These are phyloP conservation scores for Gilbertella persicaria DNA, from an alignment of 371 early-diverging fungal species.

Conservation along the genomic window DNA sequence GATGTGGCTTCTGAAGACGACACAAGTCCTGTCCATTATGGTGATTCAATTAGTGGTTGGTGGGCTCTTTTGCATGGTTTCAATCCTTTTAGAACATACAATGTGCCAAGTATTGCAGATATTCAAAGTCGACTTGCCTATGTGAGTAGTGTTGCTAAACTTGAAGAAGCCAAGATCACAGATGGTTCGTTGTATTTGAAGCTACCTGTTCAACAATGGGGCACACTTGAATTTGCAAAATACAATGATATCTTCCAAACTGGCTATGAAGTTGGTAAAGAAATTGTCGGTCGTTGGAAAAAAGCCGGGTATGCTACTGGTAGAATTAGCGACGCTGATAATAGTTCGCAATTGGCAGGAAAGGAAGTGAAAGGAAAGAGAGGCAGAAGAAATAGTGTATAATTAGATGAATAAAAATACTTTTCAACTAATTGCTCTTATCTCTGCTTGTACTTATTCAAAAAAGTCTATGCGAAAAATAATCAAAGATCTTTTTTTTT, in stretches of 20 bases:
- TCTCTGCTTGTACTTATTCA: no score
- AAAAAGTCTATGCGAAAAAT: neutral
- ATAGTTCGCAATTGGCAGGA: slow-evolving; percentile 25
- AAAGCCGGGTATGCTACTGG: slow-evolving; percentile 67
- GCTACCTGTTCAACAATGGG: slow-evolving; percentile 89
- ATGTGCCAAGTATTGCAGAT: slow-evolving; percentile 94
- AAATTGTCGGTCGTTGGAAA: slow-evolving; percentile 84
- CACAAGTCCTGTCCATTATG: slow-evolving; percentile 88
- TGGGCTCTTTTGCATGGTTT: slow-evolving; percentile 82
- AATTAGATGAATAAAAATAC: neutral
- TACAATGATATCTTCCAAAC: slow-evolving; percentile 80
- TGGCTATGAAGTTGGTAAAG: slow-evolving; percentile 91
- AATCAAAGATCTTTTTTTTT: neutral
- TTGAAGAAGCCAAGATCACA: slow-evolving; percentile 88
- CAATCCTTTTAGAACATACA: slow-evolving; percentile 68
- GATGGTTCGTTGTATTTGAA: slow-evolving; percentile 88
- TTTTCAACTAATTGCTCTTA: neutral
- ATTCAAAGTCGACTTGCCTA: slow-evolving; percentile 97
- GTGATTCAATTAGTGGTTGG: slow-evolving; percentile 96
- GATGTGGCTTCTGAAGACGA: slow-evolving; percentile 95
- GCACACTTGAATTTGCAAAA: slow-evolving; percentile 92
- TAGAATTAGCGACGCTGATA: slow-evolving; percentile 29
- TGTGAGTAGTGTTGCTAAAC: slow-evolving; percentile 88
- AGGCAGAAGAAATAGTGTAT: slow-evolving; percentile 42
- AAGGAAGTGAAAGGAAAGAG: slow-evolving; percentile 45